A percentile compares a stretch with the other conserved stretches of the same genome.
Evolutionary conservation across 2,329 filamentous ascomycete genomes (phyloP).

Genomic region (Fusarium oxysporum): DNA sequence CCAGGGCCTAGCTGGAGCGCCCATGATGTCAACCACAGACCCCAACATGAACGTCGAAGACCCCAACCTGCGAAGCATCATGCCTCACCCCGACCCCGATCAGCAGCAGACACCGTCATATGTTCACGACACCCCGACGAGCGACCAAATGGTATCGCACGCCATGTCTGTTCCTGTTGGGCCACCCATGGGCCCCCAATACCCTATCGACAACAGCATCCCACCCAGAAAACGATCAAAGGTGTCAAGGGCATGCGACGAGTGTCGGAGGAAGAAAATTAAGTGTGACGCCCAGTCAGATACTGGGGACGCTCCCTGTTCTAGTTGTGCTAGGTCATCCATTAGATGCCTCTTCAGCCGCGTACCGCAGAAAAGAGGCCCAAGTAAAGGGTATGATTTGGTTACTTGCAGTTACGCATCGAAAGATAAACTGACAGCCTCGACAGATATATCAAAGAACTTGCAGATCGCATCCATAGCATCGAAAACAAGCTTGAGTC

Average conservation of each 20-base stretch:
- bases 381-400: conserved; percentile 80
- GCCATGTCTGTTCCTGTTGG: conserved; percentile 51
- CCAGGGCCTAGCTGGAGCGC: conserved; percentile 61
- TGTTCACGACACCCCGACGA: conserved; percentile 52
- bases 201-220: conserved; percentile 66
- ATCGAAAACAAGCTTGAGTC: conserved; percentile 81
- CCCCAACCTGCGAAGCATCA: conserved; percentile 56
- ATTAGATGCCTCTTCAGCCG: conserved; percentile 86
- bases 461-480: conserved; percentile 84
- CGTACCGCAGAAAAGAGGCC: conserved; percentile 87
- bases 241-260: conserved; percentile 88
- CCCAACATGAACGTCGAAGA: conserved; percentile 59
- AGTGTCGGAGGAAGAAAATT: conserved; percentile 90
- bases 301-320: conserved; percentile 78
- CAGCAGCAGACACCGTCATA: conserved; percentile 53
- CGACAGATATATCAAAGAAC: conserved; percentile 87
- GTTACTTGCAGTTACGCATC: not conserved
- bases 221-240: conserved; percentile 83
- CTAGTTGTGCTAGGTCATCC: conserved; percentile 82
- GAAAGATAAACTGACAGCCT: conserved; percentile 16
- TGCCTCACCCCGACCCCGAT: conserved; percentile 56
- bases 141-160: conserved; percentile 53
- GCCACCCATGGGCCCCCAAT: conserved; percentile 53
- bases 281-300: conserved; percentile 87
- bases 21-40: conserved; percentile 62